Evolutionary conservation across 306 rosid genomes (phyloP).

Genomic region (Rubus idaeus): DNA sequence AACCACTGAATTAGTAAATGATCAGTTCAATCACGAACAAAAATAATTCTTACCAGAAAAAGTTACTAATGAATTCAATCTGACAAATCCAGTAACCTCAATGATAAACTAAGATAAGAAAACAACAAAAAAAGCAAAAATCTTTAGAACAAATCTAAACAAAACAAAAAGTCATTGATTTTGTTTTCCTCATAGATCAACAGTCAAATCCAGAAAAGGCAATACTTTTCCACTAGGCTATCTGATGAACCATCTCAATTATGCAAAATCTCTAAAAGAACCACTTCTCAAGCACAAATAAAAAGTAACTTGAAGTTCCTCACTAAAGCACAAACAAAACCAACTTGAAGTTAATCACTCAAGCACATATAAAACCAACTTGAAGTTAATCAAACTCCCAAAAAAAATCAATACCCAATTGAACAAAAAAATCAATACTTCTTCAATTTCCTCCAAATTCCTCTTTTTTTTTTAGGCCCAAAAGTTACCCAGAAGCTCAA

Average conservation of each 20-base stretch:
- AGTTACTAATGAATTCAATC: conserved; percentile 32
- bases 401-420: conserved; percentile 13
- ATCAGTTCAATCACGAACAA: conserved; percentile 31
- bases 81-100: conserved; percentile 30
- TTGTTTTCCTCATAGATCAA: conserved; percentile 36
- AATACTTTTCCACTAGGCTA: conserved; percentile 11
- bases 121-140: not conserved
- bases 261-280: conserved; percentile 15
- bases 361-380: not conserved
- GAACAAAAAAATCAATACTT: conserved; percentile 6
- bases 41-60: conserved; percentile 25
- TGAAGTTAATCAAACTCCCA: conserved; percentile 19
- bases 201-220: conserved; percentile 9
- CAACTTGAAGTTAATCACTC: conserved; percentile 17
- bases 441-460: not conserved
- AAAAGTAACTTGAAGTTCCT: conserved; percentile 5
- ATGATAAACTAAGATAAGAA: conserved; percentile 6
- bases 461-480: not conserved
- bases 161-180: conserved; percentile 12
- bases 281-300: not conserved
- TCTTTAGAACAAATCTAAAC: not conserved
- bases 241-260: conserved; percentile 27
- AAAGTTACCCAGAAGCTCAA: not conserved
- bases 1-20: conserved; percentile 56
- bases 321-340: conserved; percentile 20